A percentile compares a stretch with the other conserved stretches of the same genome.
Conservation (phyloP, 495 filamentous ascomycete genomes). For the Talaromyces stipitatus region DNA sequence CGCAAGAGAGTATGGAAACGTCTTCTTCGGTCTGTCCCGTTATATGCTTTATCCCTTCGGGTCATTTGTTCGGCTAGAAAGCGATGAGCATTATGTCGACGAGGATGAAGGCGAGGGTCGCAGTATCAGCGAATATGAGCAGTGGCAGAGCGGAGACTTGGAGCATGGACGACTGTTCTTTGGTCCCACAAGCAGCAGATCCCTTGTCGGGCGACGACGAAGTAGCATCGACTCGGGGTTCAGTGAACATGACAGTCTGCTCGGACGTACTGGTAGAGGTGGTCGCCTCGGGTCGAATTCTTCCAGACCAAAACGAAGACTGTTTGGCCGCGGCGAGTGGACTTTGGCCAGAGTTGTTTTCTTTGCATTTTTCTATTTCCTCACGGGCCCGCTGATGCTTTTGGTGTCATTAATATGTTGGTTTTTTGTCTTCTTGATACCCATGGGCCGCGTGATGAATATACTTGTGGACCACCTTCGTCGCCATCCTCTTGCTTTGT, state of each 20-base stretch:
- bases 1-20: constrained; percentile 76
- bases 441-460: constrained; percentile 93
- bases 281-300: constrained; percentile 41
- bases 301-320: constrained; percentile 66
- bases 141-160: constrained; percentile 96
- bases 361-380: constrained; percentile 92
- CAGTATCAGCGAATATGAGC: constrained; percentile 98
- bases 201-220: constrained; percentile 81
- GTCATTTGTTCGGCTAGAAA: constrained; percentile 85
- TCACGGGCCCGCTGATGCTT: constrained; percentile 84
- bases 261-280: constrained; percentile 57
- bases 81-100: constrained; percentile 88
- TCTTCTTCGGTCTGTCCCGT: constrained; percentile 73
- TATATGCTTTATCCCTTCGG: constrained; percentile 97
- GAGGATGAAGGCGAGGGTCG: constrained; percentile 99
- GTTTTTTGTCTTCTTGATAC: constrained; percentile 95
- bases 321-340: constrained; percentile 96
- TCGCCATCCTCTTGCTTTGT: constrained; percentile 83
- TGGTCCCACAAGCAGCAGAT: constrained; percentile 69
- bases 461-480: constrained; percentile 88
- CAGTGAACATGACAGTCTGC: constrained; percentile 82
- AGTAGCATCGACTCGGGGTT: constrained; percentile 74
- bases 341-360: constrained; percentile 89
- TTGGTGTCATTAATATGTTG: constrained; percentile 84
- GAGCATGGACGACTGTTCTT: constrained; percentile 96